These are phyloP conservation scores for Clavariopsis aquatica DNA, from an alignment of 495 filamentous ascomycete species.

Conservation along the genomic window DNA sequence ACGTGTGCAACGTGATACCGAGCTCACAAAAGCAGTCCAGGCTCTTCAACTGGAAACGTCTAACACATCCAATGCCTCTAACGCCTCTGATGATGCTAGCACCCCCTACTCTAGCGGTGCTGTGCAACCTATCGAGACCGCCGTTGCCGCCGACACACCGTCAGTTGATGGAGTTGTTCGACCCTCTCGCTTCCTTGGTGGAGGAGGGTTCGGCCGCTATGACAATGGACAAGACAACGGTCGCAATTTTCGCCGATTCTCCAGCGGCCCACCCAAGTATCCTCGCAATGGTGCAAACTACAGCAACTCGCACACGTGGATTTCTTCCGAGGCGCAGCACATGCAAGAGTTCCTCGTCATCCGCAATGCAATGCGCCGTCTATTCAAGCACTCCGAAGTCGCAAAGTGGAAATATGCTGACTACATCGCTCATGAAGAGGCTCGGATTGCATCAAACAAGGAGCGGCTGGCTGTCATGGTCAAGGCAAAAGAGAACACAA, in stretches of 20 bases:
- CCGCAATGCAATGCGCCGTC: constrained; percentile 34
- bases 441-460: constrained; percentile 11
- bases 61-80: background rate
- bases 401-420: constrained; percentile 22
- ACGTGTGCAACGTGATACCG: too few species aligned
- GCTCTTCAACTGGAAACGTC: too few species aligned
- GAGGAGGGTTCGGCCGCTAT: background rate
- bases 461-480: background rate
- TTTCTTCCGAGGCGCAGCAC: constrained; percentile 18
- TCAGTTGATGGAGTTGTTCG: background rate
- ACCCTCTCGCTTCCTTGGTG: background rate
- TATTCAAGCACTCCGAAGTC: constrained; percentile 33
- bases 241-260: background rate
- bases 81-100: background rate
- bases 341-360: constrained; percentile 19
- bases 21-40: too few species aligned
- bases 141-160: background rate
- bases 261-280: background rate
- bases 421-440: constrained; percentile 29
- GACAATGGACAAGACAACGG: background rate
- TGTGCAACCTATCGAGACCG: background rate
- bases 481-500: constrained; percentile 11
- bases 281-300: background rate
- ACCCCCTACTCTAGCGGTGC: background rate
- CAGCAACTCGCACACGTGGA: constrained; percentile 23